Evolutionary conservation across 257 asterid species (phyloP).

Genomic region (Gentiana dahurica): DNA sequence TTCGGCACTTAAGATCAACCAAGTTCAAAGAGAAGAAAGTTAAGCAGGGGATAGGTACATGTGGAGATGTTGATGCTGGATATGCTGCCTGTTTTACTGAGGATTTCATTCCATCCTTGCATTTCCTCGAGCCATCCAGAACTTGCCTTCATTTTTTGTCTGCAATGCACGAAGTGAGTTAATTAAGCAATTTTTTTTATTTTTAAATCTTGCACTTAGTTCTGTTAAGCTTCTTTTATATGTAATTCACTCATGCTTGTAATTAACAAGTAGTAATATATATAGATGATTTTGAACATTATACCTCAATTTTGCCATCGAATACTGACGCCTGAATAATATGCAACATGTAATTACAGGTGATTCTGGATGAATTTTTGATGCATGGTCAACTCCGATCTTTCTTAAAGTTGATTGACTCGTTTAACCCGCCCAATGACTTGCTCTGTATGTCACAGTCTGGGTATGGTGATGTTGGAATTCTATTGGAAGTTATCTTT

Average conservation of each 20-base stretch:
- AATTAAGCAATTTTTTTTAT: too few relatives aligned
- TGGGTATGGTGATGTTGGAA: slow-evolving; percentile 33
- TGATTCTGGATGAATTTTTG: slow-evolving; percentile 65
- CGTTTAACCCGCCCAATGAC: slow-evolving; percentile 28
- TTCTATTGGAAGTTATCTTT: slow-evolving; percentile 47
- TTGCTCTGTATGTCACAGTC: slow-evolving; percentile 20
- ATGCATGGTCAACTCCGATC: slow-evolving; percentile 38
- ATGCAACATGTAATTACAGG: slow-evolving; percentile 31
- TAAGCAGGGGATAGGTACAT: slow-evolving; percentile 14
- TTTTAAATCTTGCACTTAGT: too few relatives aligned
- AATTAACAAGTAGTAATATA: too few relatives aligned
- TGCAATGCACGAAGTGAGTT: slow-evolving; percentile 11
- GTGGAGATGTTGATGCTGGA: slow-evolving; percentile 22
- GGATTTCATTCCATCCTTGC: slow-evolving; percentile 53
- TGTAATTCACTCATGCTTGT: too few relatives aligned
- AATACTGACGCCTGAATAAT: slow-evolving; percentile 6
- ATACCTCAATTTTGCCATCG: background rate
- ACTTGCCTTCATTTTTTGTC: slow-evolving; percentile 32
- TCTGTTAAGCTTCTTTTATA: too few relatives aligned
- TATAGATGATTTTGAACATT: too few relatives aligned
- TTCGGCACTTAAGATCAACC: slow-evolving; percentile 28
- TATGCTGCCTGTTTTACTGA: slow-evolving; percentile 37
- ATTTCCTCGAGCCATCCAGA: slow-evolving; percentile 46
- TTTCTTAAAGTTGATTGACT: slow-evolving; percentile 31
- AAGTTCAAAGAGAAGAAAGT: slow-evolving; percentile 18